Evolutionary conservation across 768 basidiomycete genomes (phyloP).

Genomic region (Termitomyces sp.): DNA sequence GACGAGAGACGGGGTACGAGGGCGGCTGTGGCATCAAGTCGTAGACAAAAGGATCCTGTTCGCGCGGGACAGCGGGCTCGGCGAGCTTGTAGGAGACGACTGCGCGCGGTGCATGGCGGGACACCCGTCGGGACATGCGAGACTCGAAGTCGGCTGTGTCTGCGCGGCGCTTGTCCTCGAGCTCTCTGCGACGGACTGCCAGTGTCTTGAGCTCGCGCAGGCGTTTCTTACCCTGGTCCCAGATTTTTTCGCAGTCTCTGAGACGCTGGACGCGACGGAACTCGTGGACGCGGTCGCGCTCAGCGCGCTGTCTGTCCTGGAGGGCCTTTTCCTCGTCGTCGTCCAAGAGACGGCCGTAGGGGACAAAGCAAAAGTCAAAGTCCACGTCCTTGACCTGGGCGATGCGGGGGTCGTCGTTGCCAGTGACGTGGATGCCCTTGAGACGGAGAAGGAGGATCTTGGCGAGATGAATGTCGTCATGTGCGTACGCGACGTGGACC

Average conservation of each 20-base stretch:
- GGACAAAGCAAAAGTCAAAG: slow-evolving; percentile 43
- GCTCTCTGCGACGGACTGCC: slow-evolving; percentile 27
- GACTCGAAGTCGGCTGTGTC: not conserved
- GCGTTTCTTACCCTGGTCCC: slow-evolving; percentile 41
- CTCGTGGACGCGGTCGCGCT: slow-evolving; percentile 27
- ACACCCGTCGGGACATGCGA: not conserved
- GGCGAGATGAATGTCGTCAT: slow-evolving; percentile 62
- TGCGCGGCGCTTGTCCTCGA: slow-evolving; percentile 18
- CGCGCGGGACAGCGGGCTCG: slow-evolving; percentile 5
- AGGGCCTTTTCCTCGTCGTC: slow-evolving; percentile 35
- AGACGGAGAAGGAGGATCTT: slow-evolving; percentile 59
- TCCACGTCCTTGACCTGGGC: slow-evolving; percentile 51
- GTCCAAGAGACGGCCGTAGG: slow-evolving; percentile 34
- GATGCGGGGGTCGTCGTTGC: slow-evolving; percentile 58
- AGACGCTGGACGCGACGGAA: slow-evolving; percentile 33
- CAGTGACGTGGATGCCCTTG: slow-evolving; percentile 55
- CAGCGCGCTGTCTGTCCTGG: slow-evolving; percentile 20
- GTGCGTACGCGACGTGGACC: slow-evolving; percentile 61
- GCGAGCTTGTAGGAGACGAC: slow-evolving; percentile 17
- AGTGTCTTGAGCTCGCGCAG: slow-evolving; percentile 32
- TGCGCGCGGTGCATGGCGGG: slow-evolving; percentile 6
- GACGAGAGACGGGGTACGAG: not conserved
- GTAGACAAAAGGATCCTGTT: slow-evolving; percentile 20
- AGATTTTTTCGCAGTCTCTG: slow-evolving; percentile 39
- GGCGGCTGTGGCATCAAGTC: slow-evolving; percentile 19